A percentile compares a stretch with the other conserved stretches of the same genome.
Conservation (phyloP, 495 filamentous ascomycete genomes). For the Neurospora tetrasperma region DNA sequence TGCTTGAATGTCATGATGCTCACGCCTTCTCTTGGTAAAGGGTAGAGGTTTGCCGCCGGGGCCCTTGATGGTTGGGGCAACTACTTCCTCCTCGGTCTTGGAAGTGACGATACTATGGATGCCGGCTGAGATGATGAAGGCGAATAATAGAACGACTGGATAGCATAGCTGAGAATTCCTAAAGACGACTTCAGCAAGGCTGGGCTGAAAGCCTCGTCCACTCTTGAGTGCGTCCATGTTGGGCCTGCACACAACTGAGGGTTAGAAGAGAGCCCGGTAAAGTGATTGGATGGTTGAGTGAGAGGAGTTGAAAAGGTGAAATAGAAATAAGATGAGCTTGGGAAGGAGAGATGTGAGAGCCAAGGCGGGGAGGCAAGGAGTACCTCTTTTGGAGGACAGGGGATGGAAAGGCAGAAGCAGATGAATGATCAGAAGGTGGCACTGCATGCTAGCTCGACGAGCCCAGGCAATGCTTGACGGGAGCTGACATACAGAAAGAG, state of each 20-base stretch:
- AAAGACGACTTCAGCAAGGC: constrained; percentile 25
- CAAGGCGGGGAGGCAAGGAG: not conserved
- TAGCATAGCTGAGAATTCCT: constrained; percentile 32
- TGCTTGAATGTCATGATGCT: constrained; percentile 23
- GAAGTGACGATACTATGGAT: constrained; percentile 35
- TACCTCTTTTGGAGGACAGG: not conserved
- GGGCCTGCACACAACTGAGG: constrained; percentile 8
- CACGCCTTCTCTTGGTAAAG: constrained; percentile 37
- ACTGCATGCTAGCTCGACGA: constrained; percentile 7
- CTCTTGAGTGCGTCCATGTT: constrained; percentile 17
- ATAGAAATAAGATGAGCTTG: no score
- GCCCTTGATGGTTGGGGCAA: constrained; percentile 36
- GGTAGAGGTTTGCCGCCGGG: constrained; percentile 79
- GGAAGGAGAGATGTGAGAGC: not conserved
- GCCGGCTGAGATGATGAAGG: constrained; percentile 32
- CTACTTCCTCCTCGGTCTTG: constrained; percentile 31
- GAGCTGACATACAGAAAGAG: constrained; percentile 11
- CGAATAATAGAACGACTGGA: constrained; percentile 31
- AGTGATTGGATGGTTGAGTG: not conserved
- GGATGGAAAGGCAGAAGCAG: not conserved
- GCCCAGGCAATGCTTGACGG: not conserved
- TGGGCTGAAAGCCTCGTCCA: constrained; percentile 11
- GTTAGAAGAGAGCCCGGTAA: not conserved
- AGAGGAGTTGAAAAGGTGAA: no score
- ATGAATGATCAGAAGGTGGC: not conserved